These are phyloP conservation scores for Fraxinus dipetala DNA, from an alignment of 305 asterid genomes.

Conservation along the genomic window DNA sequence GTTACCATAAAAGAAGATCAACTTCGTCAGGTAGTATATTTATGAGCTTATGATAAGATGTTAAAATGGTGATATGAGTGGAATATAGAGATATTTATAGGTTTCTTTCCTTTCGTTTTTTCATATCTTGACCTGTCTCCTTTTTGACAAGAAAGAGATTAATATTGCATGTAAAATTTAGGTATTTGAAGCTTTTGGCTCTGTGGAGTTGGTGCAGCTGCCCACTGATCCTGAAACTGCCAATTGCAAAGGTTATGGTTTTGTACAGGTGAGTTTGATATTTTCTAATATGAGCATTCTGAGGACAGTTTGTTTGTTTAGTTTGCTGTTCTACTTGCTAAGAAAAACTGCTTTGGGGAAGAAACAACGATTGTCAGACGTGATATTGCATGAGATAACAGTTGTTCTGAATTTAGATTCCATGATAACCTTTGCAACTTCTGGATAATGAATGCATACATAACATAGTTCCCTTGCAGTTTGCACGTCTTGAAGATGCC, in stretches of 20 bases:
- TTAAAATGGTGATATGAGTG: conserved; percentile 13
- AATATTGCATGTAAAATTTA: conserved; percentile 20
- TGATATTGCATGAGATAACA: neutral
- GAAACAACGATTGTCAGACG: neutral
- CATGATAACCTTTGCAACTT: conserved; percentile 2
- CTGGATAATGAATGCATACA: conserved; percentile 12
- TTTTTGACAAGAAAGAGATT: neutral
- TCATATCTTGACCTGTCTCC: neutral
- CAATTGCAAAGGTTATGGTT: conserved; percentile 66
- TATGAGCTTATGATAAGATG: conserved; percentile 13
- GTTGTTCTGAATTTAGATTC: conserved; percentile 1
- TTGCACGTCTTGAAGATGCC: conserved; percentile 69
- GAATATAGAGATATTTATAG: neutral
- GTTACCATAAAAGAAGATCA: conserved; percentile 63
- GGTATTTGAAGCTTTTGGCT: conserved; percentile 79
- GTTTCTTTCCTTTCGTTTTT: conserved; percentile 7
- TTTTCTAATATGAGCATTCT: conserved; percentile 21
- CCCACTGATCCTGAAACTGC: conserved; percentile 61
- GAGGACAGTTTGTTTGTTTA: conserved; percentile 16
- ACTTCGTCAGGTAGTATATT: conserved; percentile 54
- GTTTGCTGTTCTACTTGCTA: conserved; percentile 19
- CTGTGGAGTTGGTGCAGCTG: conserved; percentile 73
- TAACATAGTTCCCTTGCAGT: conserved; percentile 38
- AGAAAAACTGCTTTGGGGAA: conserved; percentile 8
- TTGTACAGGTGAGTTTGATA: conserved; percentile 58